phyloP scores from a whole-genome alignment of 495 filamentous ascomycete species.

The Neurospora sp. region DNA sequence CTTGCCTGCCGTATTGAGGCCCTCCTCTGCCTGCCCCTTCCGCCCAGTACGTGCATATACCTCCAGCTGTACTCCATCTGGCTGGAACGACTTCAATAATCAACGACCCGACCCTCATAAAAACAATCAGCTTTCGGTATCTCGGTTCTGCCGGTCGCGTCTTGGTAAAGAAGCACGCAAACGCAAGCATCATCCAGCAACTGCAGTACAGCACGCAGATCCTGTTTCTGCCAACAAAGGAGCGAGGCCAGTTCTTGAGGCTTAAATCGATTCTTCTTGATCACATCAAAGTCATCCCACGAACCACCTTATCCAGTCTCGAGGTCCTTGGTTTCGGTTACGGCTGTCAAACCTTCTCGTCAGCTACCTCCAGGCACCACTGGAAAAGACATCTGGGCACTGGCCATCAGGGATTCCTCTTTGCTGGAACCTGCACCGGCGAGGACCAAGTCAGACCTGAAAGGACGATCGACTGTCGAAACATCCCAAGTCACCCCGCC shows the following conservation, averaged over 20 bases:
- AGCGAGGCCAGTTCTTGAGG: background rate
- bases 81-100: background rate
- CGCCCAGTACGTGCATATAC: background rate
- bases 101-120: background rate
- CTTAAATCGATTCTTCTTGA: background rate
- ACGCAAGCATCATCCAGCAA: background rate
- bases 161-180: background rate
- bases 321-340: background rate
- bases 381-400: background rate
- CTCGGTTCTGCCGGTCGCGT: background rate
- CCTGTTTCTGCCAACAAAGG: background rate
- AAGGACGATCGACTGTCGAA: background rate
- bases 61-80: background rate
- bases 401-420: background rate
- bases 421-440: background rate
- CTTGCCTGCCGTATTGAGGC: background rate
- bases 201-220: background rate
- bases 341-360: background rate
- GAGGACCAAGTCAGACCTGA: background rate
- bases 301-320: background rate
- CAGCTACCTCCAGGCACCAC: background rate
- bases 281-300: background rate
- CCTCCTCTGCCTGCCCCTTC: background rate
- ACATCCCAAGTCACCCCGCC: background rate
- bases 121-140: background rate